Base-by-base conservation (phyloP, 371 early-diverging fungal species). In the Quaeritorhiza haematococci region DNA sequence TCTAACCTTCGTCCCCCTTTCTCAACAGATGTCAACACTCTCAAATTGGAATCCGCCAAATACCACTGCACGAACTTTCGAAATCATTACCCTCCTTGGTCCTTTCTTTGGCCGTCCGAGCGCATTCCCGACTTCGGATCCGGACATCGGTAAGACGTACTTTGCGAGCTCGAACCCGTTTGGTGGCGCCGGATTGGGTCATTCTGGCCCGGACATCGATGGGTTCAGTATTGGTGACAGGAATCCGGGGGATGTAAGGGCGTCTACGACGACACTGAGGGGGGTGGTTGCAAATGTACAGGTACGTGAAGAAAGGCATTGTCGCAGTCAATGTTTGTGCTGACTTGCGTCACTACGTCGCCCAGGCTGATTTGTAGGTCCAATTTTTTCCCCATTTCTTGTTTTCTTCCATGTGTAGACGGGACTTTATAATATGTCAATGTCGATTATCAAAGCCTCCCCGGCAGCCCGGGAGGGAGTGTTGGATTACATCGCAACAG, bases 371-470 rank as follows among this genome's bases (percentile, higher is more conserved):
- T 56, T 23, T 30, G 26, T 30, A 19, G 47, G 27, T n/a, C n/a
- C n/a, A n/a, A n/a, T n/a, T n/a, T n/a, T n/a, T n/a, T 58, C n/a
- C n/a, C 10, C n/a, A n/a, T 38, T 38, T 38, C 38, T 38, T 10
- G n/a, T 38, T 38, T 38, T 10, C 38, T 38, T 19, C 29, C 15
- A 41, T 19, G 8, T 30, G 17, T 74, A 91, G 75, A 51, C 64
- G 0, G 66, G 77, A 0, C 70, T 92, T 49, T 85, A 90, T 66
- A 72, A 71, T 26, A 68, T 90, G 1, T 63, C 84, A 38, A 85
- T 91, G 72, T 65, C 76, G 3, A 75, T 96, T 29, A 82, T 96
- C 21, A 82, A 91, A 45, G 62, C 88, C 1, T 74, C 77, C 19
- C 67, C 86, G 0, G 76, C 62, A 0, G 62, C 85, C 23, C 76